phyloP scores from a whole-genome alignment of 2,329 filamentous ascomycete genomes.

The Fusarium sp. region DNA sequence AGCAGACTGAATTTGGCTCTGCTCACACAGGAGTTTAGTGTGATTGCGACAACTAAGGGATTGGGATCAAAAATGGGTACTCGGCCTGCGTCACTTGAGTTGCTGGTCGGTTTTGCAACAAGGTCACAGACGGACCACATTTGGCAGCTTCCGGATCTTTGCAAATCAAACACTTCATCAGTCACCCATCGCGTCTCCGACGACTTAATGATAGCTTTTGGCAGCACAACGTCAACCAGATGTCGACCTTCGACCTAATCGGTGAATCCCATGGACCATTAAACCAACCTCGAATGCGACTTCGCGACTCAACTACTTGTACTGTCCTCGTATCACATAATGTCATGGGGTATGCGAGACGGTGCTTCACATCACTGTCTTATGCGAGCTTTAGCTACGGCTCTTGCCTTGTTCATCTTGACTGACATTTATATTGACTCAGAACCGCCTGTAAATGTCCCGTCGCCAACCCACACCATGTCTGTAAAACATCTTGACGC shows the following conservation, averaged over 20 bases:
- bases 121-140: conserved; percentile 54
- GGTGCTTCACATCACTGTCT: conserved; percentile 45
- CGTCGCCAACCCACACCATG: conserved; percentile 47
- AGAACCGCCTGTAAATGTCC: conserved; percentile 52
- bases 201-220: conserved; percentile 55
- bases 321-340: conserved; percentile 47
- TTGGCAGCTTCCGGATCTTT: conserved; percentile 57
- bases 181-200: conserved; percentile 55
- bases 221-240: conserved; percentile 53
- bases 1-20: conserved; percentile 50
- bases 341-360: conserved; percentile 44
- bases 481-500: conserved; percentile 51
- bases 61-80: conserved; percentile 53
- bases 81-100: conserved; percentile 53
- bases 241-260: conserved; percentile 52
- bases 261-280: conserved; percentile 53
- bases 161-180: conserved; percentile 58
- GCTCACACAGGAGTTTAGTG: conserved; percentile 54
- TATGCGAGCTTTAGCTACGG: conserved; percentile 38
- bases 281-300: conserved; percentile 52
- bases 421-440: conserved; percentile 49
- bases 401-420: conserved; percentile 39
- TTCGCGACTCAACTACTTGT: conserved; percentile 50
- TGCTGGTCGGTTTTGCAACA: conserved; percentile 55
- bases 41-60: conserved; percentile 55